These are phyloP conservation scores for Dionaea muscipula DNA, from an alignment of 179 eudicot species.

Conservation along the genomic window DNA sequence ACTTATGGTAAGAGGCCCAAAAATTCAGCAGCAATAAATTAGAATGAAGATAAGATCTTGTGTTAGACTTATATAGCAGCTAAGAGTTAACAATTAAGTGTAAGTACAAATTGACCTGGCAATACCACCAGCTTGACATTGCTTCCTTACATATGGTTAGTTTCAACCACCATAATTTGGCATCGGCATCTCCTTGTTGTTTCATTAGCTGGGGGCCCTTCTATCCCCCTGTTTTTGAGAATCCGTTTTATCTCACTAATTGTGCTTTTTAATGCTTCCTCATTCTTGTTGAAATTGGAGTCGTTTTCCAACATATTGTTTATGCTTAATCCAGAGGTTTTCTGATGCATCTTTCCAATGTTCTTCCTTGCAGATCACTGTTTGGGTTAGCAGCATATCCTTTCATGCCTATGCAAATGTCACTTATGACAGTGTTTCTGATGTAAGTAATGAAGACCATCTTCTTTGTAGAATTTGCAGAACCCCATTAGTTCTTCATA, in stretches of 20 bases:
- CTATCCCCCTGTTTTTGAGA: too few relatives aligned
- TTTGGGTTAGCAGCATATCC: slow-evolving; percentile 69
- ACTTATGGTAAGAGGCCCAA: too few relatives aligned
- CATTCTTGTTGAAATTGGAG: not conserved
- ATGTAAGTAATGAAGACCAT: slow-evolving; percentile 46
- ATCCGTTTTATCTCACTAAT: not conserved
- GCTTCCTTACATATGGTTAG: too few relatives aligned
- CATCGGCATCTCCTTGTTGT: too few relatives aligned
- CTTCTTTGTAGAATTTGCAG: not conserved
- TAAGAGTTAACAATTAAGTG: too few relatives aligned
- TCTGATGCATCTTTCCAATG: not conserved
- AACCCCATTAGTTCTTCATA: not conserved
- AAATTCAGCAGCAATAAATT: too few relatives aligned
- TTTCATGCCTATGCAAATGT: slow-evolving; percentile 73
- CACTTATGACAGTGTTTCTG: slow-evolving; percentile 54
- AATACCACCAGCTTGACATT: too few relatives aligned
- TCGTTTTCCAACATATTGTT: not conserved
- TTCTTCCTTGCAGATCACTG: slow-evolving; percentile 41
- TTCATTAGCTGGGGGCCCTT: too few relatives aligned
- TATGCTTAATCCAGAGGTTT: not conserved
- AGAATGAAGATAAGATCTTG: too few relatives aligned
- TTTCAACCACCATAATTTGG: too few relatives aligned
- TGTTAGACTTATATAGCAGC: too few relatives aligned
- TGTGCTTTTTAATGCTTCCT: not conserved
- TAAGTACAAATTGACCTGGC: too few relatives aligned